Percentiles rank a stretch among this genome's conserved stretches.
Conservation (phyloP, 108 stramenopile genomes). For the Cyclostephanos tholiformis region DNA sequence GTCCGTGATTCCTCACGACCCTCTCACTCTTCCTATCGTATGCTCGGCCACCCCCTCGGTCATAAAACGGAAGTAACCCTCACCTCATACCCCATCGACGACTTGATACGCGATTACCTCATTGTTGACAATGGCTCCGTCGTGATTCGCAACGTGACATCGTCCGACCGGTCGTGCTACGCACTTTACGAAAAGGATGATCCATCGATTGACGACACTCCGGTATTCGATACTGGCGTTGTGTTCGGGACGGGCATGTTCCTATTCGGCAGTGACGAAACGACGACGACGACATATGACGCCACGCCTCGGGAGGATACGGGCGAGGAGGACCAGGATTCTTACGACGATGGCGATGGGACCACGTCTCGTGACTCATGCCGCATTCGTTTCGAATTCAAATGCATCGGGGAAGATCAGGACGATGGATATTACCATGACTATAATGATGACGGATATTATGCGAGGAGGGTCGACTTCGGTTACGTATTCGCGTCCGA, state of each 20-base stretch:
- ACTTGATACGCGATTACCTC: neutral
- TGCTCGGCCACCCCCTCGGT: neutral
- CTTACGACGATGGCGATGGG: no score
- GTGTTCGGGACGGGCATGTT: neutral
- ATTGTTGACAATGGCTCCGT: neutral
- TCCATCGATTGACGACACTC: neutral
- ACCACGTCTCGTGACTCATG: neutral
- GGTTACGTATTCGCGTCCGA: neutral
- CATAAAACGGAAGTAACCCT: neutral
- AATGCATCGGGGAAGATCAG: neutral
- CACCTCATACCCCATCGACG: neutral
- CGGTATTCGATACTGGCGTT: neutral
- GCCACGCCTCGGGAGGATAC: neutral
- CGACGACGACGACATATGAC: neutral
- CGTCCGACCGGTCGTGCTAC: neutral
- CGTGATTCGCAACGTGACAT: neutral
- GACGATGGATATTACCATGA: no score
- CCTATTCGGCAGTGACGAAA: neutral
- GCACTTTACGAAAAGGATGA: neutral
- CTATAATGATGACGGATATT: no score
- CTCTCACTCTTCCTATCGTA: no score
- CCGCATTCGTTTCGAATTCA: neutral
- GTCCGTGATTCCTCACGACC: no score
- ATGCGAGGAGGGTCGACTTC: neutral
- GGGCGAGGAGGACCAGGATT: no score